Percentiles rank a stretch among this genome's conserved stretches.
phyloP scores from a whole-genome alignment of 805 yeast species.

The Nakazawaea holstii region DNA sequence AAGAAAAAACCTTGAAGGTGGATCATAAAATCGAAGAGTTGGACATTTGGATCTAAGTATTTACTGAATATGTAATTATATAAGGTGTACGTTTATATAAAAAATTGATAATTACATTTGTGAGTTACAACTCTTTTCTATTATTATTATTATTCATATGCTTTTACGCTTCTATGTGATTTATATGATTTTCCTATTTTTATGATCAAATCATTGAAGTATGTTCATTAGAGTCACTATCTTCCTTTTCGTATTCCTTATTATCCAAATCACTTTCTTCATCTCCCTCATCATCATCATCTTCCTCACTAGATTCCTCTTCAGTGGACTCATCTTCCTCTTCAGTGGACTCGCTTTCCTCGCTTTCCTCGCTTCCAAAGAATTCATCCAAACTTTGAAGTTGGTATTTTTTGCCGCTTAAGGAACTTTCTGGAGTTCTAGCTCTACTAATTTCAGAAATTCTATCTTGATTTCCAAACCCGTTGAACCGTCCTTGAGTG shows the following conservation, averaged over 20 bases:
- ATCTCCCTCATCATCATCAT: constrained; percentile 25
- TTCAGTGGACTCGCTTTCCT: constrained; percentile 23
- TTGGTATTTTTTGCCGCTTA: constrained; percentile 38
- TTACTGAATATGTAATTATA: no score
- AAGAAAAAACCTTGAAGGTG: constrained; percentile 19
- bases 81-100: no score
- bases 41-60: constrained; percentile 40
- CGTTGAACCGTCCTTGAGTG: neutral
- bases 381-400: constrained; percentile 86
- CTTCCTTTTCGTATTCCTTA: neutral
- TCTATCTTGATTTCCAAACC: constrained; percentile 5
- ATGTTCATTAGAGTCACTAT: neutral
- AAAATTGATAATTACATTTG: neutral
- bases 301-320: constrained; percentile 21
- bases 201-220: neutral
- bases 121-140: no score
- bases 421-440: constrained; percentile 12
- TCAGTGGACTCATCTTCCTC: constrained; percentile 25
- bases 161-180: neutral
- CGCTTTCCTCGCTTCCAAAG: constrained; percentile 44
- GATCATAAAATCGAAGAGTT: constrained; percentile 35
- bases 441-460: neutral
- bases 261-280: constrained; percentile 13
- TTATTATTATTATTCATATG: no score
- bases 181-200: neutral